Evolutionary conservation across 176 grass and related monocot genomes (phyloP).

Genomic region (Lolium multiflorum): DNA sequence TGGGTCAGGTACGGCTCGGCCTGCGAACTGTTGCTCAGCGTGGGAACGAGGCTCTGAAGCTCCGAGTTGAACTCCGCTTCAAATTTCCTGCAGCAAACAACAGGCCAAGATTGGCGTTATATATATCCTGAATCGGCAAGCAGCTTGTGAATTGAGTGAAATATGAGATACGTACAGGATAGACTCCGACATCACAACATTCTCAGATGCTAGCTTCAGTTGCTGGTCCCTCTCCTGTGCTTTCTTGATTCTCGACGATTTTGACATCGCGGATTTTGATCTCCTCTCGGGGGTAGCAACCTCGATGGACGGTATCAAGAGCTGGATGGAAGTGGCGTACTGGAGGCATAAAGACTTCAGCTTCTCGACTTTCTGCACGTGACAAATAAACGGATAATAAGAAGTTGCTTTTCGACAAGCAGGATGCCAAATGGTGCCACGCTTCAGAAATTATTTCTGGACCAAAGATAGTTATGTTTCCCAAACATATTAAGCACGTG

Average conservation of each 20-base stretch:
- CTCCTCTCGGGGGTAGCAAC: conserved; percentile 48
- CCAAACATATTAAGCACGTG: not conserved
- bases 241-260: conserved; percentile 47
- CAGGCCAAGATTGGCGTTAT: conserved; percentile 25
- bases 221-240: conserved; percentile 55
- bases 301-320: conserved; percentile 80
- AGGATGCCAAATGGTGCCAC: not conserved
- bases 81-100: conserved; percentile 71
- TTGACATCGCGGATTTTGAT: conserved; percentile 28
- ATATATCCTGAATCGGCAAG: not conserved
- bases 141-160: not conserved
- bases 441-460: not conserved
- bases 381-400: conserved; percentile 33
- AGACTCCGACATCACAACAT: conserved; percentile 72
- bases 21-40: conserved; percentile 77
- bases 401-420: not conserved
- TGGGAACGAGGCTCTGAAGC: conserved; percentile 77
- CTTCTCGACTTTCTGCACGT: conserved; percentile 90
- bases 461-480: not conserved
- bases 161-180: conserved; percentile 60
- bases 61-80: conserved; percentile 89
- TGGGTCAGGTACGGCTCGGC: conserved; percentile 90
- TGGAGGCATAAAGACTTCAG: conserved; percentile 83
- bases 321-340: conserved; percentile 86
- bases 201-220: conserved; percentile 66